Conservation (phyloP, 1,284 basidiomycete species). For the Golubevia pallescens region DNA sequence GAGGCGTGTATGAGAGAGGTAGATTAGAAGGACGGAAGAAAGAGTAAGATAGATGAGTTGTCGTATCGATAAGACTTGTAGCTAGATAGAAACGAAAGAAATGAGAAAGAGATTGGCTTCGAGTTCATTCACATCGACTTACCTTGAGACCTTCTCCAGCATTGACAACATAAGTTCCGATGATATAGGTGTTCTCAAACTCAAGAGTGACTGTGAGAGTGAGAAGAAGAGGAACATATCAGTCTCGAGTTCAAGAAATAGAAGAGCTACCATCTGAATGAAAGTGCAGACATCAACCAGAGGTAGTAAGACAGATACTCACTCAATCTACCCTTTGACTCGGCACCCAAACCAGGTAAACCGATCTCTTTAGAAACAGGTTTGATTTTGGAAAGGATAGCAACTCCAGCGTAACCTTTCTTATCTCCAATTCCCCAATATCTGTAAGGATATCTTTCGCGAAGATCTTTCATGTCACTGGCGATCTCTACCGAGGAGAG, state of each 20-base stretch:
- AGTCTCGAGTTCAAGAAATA: too few relatives aligned
- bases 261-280: too few relatives aligned
- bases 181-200: slow-evolving; percentile 38
- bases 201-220: slow-evolving; percentile 41
- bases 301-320: too few relatives aligned
- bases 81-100: not conserved
- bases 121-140: slow-evolving; percentile 15
- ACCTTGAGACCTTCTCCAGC: slow-evolving; percentile 59
- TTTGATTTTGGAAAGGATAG: slow-evolving; percentile 50
- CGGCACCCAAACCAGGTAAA: too few relatives aligned
- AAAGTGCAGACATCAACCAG: too few relatives aligned
- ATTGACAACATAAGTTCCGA: slow-evolving; percentile 59
- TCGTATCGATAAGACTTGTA: too few relatives aligned
- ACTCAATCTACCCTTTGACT: too few relatives aligned
- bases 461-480: slow-evolving; percentile 11
- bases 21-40: too few relatives aligned
- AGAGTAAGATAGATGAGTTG: too few relatives aligned
- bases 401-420: slow-evolving; percentile 59
- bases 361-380: slow-evolving; percentile 14
- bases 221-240: not conserved
- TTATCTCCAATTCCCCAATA: slow-evolving; percentile 58
- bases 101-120: not conserved
- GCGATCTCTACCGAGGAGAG: too few relatives aligned
- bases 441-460: slow-evolving; percentile 42
- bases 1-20: too few relatives aligned